Evolutionary conservation across 805 yeast species (phyloP), one percentile per base, ranked within the genome.

Genomic region (Candida golubevii): DNA sequence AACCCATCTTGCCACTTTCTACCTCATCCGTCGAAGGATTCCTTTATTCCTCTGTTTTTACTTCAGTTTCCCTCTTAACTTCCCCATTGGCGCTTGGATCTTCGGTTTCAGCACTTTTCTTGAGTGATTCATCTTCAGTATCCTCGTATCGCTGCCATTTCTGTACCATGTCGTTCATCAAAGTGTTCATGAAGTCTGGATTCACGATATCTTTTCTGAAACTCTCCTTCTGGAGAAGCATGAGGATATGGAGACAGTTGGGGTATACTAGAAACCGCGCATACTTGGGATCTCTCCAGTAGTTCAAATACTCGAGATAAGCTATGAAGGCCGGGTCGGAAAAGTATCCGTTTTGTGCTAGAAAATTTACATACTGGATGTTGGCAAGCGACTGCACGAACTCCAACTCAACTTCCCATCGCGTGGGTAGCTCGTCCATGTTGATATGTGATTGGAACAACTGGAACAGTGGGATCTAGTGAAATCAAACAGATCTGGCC

Each of bases 311-410:
- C 26, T 81, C 74, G 48, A 91, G 67, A 59, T 91, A 91, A 47
- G 80, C 78, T 29, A 88, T 69, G 54, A 91, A 90, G 41, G 77
- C 75, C 27, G 76, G 80, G 56, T 85, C 83, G 54, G 84, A 83
- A 10, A 90, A 69, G 58, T 82, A 82, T 45, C 82, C 82, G 53
- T 82, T 85, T 63, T 90, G 97, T 2, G 97, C 96, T 26, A 91
- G 71, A 57, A 80, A 89, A 51, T 88, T 83, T 44, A 91, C 74
- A 59, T 90, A 91, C 61, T 85, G 96, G 36, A 91, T 81, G 62
- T 91, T 93, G 2, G 96, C 88, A 30, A 91, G 72, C 12, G 96
- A 83, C 65, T 91, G 98, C 3, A 91, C 95, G 65, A 91, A 91
- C 78, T 86, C 97, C n/a, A 87, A 72, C 55, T 87, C 96, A 18